Conservation (phyloP, 108 stramenopile species). For the Cyclostephanos invisitatus region DNA sequence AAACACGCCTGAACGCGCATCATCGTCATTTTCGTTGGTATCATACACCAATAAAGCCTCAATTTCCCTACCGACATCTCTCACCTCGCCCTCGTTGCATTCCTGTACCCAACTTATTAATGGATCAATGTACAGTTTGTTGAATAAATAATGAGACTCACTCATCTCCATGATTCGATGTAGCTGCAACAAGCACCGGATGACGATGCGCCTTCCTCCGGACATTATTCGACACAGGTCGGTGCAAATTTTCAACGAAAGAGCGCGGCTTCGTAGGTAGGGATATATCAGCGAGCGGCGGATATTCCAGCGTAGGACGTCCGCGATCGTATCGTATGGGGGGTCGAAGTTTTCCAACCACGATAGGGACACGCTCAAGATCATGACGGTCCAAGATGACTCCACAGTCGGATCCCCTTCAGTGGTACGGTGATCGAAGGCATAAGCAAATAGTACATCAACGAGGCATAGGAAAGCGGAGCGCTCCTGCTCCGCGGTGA, state of each 20-base stretch:
- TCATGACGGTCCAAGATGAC: slow-evolving; percentile 90
- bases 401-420: slow-evolving; percentile 90
- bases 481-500: slow-evolving; percentile 29
- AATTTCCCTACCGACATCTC: slow-evolving; percentile 26
- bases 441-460: slow-evolving; percentile 88
- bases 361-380: slow-evolving; percentile 73
- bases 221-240: slow-evolving; percentile 65
- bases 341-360: slow-evolving; percentile 77
- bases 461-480: slow-evolving; percentile 54
- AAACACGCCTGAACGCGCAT: neutral
- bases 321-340: slow-evolving; percentile 36
- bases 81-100: slow-evolving; percentile 29
- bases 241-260: slow-evolving; percentile 40
- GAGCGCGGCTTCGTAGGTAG: slow-evolving; percentile 77
- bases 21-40: neutral
- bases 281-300: slow-evolving; percentile 88
- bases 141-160: slow-evolving; percentile 90
- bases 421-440: slow-evolving; percentile 90
- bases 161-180: slow-evolving; percentile 80
- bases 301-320: slow-evolving; percentile 51
- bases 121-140: slow-evolving; percentile 79
- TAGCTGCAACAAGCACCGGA: slow-evolving; percentile 80
- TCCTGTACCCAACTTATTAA: slow-evolving; percentile 77
- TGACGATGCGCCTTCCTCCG: slow-evolving; percentile 53
- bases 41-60: slow-evolving; percentile 5